Conservation (phyloP, 2,329 filamentous ascomycete species). For the Sclerotiophoma versabilis region DNA sequence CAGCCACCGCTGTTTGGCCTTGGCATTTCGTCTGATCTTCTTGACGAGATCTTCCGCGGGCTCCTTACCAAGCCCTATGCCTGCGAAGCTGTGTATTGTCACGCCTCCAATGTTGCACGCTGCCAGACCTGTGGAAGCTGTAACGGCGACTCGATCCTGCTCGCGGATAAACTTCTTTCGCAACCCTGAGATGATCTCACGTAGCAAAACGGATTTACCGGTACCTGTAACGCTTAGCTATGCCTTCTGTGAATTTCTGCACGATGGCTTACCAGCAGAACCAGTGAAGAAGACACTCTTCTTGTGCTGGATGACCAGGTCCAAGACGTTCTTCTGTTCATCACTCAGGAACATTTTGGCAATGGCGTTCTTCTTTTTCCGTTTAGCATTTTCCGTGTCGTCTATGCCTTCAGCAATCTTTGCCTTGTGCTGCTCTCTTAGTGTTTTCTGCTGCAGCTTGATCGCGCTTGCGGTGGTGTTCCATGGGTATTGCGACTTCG, state of each 20-base stretch:
- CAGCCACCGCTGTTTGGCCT: slow-evolving; percentile 88
- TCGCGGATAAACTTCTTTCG: slow-evolving; percentile 78
- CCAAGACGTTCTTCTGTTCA: slow-evolving; percentile 84
- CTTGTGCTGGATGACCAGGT: slow-evolving; percentile 78
- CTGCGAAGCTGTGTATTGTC: slow-evolving; percentile 93
- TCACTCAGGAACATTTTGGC: slow-evolving; percentile 76
- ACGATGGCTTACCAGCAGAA: slow-evolving; percentile 69
- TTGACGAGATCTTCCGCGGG: slow-evolving; percentile 79
- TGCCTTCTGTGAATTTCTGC: not conserved
- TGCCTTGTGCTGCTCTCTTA: slow-evolving; percentile 67
- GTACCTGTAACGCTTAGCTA: slow-evolving; percentile 61
- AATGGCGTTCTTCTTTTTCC: slow-evolving; percentile 53
- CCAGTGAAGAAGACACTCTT: slow-evolving; percentile 98
- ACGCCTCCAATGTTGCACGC: slow-evolving; percentile 97
- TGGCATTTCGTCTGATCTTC: slow-evolving; percentile 88
- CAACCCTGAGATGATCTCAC: slow-evolving; percentile 84
- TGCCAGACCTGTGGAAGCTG: slow-evolving; percentile 92
- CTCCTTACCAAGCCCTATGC: slow-evolving; percentile 95
- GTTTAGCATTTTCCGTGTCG: slow-evolving; percentile 56
- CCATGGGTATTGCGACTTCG: slow-evolving; percentile 62
- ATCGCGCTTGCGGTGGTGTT: slow-evolving; percentile 76
- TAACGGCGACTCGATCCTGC: slow-evolving; percentile 86
- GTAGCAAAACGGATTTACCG: slow-evolving; percentile 94
- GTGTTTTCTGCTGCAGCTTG: slow-evolving; percentile 78
- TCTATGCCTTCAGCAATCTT: slow-evolving; percentile 46